A percentile compares a stretch with the other conserved stretches of the same genome.
phyloP scores from a whole-genome alignment of 805 yeast species.

The Candida bentonensis region DNA sequence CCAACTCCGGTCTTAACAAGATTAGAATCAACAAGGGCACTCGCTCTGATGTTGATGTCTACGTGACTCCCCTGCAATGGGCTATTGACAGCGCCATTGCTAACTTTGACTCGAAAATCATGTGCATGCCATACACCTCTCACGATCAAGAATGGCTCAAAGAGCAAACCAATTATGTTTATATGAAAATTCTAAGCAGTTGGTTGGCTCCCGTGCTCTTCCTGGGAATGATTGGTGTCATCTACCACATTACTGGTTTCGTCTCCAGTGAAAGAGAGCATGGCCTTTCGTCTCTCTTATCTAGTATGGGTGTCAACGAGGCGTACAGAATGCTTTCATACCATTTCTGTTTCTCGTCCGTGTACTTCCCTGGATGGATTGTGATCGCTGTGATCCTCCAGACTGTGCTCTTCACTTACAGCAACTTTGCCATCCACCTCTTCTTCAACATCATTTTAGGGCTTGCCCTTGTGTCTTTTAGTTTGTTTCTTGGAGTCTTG shows the following conservation, averaged over 20 bases:
- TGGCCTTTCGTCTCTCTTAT: constrained; percentile 19
- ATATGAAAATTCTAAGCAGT: constrained; percentile 15
- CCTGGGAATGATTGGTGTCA: constrained; percentile 22
- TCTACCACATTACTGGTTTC: constrained; percentile 23
- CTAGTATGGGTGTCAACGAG: constrained; percentile 20
- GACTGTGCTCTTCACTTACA: constrained; percentile 14
- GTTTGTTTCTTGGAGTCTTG: constrained; percentile 18
- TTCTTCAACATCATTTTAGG: constrained; percentile 21
- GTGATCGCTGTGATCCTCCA: constrained; percentile 16
- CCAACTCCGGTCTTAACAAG: constrained; percentile 18
- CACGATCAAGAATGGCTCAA: constrained; percentile 14
- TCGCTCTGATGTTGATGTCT: constrained; percentile 16
- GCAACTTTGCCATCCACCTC: constrained; percentile 15
- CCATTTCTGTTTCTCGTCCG: constrained; percentile 17
- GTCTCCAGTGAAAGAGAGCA: constrained; percentile 21
- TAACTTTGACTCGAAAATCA: constrained; percentile 15
- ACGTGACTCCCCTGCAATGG: constrained; percentile 22
- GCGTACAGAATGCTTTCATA: constrained; percentile 16
- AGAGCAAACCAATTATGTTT: constrained; percentile 15
- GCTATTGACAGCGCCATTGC: constrained; percentile 21
- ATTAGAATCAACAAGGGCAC: constrained; percentile 16
- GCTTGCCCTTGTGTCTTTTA: constrained; percentile 18
- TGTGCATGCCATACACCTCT: constrained; percentile 18
- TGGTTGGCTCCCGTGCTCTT: constrained; percentile 23
- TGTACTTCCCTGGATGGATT: constrained; percentile 23